Evolutionary conservation across 768 basidiomycete genomes (phyloP).

Genomic region (Dentipellis sp.): DNA sequence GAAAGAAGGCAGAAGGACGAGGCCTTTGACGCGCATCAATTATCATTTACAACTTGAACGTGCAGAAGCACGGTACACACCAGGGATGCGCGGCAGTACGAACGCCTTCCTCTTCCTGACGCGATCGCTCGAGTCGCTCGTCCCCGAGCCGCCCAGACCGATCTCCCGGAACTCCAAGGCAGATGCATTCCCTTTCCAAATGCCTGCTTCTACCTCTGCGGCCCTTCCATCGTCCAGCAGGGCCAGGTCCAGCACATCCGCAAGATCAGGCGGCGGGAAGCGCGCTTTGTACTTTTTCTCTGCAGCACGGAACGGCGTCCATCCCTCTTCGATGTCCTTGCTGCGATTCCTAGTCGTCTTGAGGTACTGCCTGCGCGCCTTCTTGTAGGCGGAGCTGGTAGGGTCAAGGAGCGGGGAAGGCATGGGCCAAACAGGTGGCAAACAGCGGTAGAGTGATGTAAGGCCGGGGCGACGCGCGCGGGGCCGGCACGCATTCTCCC

Average conservation of each 20-base stretch:
- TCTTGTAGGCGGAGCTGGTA: conserved; percentile 32
- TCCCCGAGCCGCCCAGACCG: conserved; percentile 12
- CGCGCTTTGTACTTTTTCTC: conserved; percentile 77
- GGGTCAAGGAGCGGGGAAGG: neutral
- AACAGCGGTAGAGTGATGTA: neutral
- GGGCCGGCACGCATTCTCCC: neutral
- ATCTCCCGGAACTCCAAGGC: conserved; percentile 27
- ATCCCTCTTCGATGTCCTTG: conserved; percentile 35
- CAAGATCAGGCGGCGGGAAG: conserved; percentile 71
- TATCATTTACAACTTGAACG: conserved; percentile 3
- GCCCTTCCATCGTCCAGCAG: conserved; percentile 30
- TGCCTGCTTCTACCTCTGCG: conserved; percentile 33
- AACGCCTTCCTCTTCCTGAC: conserved; percentile 26
- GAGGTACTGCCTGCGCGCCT: conserved; percentile 44
- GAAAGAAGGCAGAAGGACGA: conserved; percentile 77
- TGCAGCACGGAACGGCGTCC: conserved; percentile 68
- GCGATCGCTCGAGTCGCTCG: neutral
- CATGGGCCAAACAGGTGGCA: neutral
- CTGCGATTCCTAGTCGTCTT: conserved; percentile 53
- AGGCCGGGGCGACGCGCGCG: neutral
- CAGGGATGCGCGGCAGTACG: conserved; percentile 45
- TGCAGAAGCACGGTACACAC: conserved; percentile 25
- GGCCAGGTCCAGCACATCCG: conserved; percentile 58
- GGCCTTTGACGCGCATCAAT: conserved; percentile 39
- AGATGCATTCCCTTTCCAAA: conserved; percentile 38